phyloP scores from a whole-genome alignment of 495 filamentous ascomycete genomes.

The Letharia columbiana region DNA sequence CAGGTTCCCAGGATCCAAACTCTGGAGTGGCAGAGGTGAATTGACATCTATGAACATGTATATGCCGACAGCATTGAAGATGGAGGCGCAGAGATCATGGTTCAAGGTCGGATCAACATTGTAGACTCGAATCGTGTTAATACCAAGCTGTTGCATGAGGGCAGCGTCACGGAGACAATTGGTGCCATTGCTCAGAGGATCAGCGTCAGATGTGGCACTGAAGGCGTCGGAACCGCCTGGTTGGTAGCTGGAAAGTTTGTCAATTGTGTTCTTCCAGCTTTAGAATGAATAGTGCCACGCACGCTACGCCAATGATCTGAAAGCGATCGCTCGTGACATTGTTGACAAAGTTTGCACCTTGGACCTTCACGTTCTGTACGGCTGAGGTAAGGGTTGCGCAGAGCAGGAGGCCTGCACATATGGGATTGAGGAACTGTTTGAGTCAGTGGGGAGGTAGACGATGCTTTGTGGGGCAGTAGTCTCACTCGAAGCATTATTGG shows the following conservation, averaged over 20 bases:
- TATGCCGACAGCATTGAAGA: conserved; percentile 81
- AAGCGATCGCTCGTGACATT: conserved; percentile 67
- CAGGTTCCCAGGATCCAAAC: conserved; percentile 64
- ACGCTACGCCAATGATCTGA: conserved; percentile 83
- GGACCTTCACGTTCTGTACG: conserved; percentile 61
- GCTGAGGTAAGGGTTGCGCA: conserved; percentile 49
- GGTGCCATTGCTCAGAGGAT: conserved; percentile 67
- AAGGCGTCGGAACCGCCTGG: conserved; percentile 83
- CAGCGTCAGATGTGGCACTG: conserved; percentile 46
- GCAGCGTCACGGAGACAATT: conserved; percentile 85
- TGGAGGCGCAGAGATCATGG: conserved; percentile 81
- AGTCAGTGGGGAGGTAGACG: background rate
- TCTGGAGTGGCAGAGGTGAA: conserved; percentile 71
- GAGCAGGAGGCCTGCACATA: conserved; percentile 23
- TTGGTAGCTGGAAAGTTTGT: conserved; percentile 54
- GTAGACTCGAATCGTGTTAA: conserved; percentile 91
- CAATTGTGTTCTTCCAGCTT: conserved; percentile 12
- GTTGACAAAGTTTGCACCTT: conserved; percentile 78
- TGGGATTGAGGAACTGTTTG: background rate
- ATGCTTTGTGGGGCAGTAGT: background rate
- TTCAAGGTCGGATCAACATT: conserved; percentile 77
- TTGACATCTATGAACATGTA: conserved; percentile 77
- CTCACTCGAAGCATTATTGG: conserved; percentile 6
- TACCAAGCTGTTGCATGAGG: conserved; percentile 75
- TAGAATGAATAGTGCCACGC: conserved; percentile 24